Base-by-base conservation (phyloP, 2,329 filamentous ascomycete genomes). In the Fusarium tanahbumbuense region DNA sequence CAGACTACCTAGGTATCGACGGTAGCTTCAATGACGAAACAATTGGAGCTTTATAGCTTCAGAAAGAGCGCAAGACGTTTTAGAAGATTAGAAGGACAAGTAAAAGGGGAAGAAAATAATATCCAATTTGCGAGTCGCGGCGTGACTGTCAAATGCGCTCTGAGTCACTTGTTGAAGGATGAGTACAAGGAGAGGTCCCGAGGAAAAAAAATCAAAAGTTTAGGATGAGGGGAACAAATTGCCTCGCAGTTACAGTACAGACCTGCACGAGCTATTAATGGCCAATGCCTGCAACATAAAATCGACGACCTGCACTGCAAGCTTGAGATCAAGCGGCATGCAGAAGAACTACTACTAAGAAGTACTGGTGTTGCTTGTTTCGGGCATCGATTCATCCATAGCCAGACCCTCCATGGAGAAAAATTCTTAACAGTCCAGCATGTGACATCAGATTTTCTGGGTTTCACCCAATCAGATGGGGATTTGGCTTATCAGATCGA, bases 381-480 rank as follows among this genome's bases (percentile, higher is more conserved):
- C 28, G 60, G 63, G 32, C 45, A 56, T 46, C 42, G 23, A 41
- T 52, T 49, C 47, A 50, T 50, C 30, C 48, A 37, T n/a, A 34
- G 22, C 28, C 22, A 34, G 45, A 30, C 40, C 57, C 37, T 32
- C 32, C 49, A 40, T 44, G 61, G 61, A 72, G 73, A 76, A 70
- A 67, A 69, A 74, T 71, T 76, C 68, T 73, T 68, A 71, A 70
- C 52, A 44, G 40, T 42, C n/a, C 64, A 42, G 60, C 73, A 75
- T 75, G 71, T 75, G 73, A 75, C 71, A 75, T 75, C 73, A 70
- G 57, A 46, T 11, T 25, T 18, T 44, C 64, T 71, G 60, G 56
- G 54, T 63, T 53, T 62, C 23, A 25, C n/a, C 73, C 69, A 75
- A 75, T 64, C 44, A 59, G 1, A 25, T 11, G 18, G 11, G 13